These are phyloP conservation scores for Solanum paucissectum DNA, from an alignment of 257 asterid genomes.

Conservation along the genomic window DNA sequence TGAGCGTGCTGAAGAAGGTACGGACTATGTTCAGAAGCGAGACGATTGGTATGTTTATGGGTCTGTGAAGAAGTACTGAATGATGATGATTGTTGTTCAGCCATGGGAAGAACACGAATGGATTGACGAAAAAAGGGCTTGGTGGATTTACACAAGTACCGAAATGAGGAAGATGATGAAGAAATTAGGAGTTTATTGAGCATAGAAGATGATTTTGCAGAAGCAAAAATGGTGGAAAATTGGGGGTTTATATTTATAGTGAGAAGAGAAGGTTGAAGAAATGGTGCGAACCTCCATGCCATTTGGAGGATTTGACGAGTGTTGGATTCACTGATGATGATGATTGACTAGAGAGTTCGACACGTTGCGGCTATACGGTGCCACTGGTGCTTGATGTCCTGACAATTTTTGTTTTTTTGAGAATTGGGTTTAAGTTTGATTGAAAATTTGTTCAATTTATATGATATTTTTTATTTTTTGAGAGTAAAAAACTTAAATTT, in stretches of 20 bases:
- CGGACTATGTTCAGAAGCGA: constrained; percentile 84
- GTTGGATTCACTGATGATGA: neutral
- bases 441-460: too few species aligned
- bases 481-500: neutral
- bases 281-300: constrained; percentile 3
- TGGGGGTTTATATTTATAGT: neutral
- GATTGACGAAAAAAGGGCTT: constrained; percentile 10
- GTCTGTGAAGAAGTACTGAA: constrained; percentile 8
- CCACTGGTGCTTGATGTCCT: neutral
- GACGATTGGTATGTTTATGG: constrained; percentile 57
- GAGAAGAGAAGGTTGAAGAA: neutral
- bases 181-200: constrained; percentile 27
- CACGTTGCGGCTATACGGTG: constrained; percentile 6
- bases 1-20: constrained; percentile 95
- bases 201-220: constrained; percentile 15
- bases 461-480: too few species aligned
- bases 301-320: neutral
- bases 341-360: neutral
- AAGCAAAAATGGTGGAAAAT: neutral
- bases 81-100: constrained; percentile 22
- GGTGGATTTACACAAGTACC: neutral
- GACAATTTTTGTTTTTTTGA: too few species aligned
- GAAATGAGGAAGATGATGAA: constrained; percentile 10
- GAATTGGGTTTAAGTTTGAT: rapidly evolving
- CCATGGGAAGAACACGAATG: constrained; percentile 46